Conservation (phyloP, 2,329 filamentous ascomycete genomes). For the Ceratocystis albifundus region DNA sequence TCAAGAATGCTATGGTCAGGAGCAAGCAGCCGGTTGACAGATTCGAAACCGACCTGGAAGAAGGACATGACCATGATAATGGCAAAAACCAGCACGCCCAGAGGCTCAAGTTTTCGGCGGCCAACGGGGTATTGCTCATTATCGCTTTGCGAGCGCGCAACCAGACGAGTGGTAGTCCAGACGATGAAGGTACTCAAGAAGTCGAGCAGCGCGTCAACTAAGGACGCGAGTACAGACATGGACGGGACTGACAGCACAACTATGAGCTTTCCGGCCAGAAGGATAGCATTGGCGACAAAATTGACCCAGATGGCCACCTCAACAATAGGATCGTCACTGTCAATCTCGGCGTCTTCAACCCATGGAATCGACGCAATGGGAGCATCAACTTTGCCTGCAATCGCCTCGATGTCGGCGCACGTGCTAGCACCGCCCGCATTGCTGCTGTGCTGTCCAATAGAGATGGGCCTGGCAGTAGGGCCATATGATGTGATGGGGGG, state of each 20-base stretch:
- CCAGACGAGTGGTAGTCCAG: slow-evolving; percentile 64
- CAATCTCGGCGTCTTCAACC: slow-evolving; percentile 59
- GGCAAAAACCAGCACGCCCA: slow-evolving; percentile 71
- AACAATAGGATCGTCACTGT: slow-evolving; percentile 64
- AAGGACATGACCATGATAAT: slow-evolving; percentile 82
- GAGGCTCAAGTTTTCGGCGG: slow-evolving; percentile 61
- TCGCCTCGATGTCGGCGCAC: slow-evolving; percentile 31
- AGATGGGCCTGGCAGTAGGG: slow-evolving; percentile 24
- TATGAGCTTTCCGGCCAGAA: slow-evolving; percentile 64
- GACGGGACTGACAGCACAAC: slow-evolving; percentile 70
- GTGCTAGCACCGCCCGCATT: slow-evolving; percentile 31
- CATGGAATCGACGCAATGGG: slow-evolving; percentile 52
- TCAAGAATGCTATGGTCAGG: slow-evolving; percentile 57
- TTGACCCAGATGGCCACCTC: slow-evolving; percentile 83
- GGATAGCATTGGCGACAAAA: slow-evolving; percentile 61
- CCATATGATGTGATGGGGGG: slow-evolving; percentile 37
- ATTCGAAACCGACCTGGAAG: slow-evolving; percentile 63
- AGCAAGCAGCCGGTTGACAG: slow-evolving; percentile 50
- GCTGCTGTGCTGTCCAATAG: slow-evolving; percentile 30
- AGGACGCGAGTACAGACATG: slow-evolving; percentile 65
- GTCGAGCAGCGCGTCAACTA: slow-evolving; percentile 70
- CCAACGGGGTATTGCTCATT: slow-evolving; percentile 70
- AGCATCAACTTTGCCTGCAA: slow-evolving; percentile 32
- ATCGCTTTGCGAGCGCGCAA: slow-evolving; percentile 53
- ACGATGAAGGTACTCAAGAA: slow-evolving; percentile 74